These are phyloP conservation scores for Globisporangium acanthophoron DNA, from an alignment of 352 stramenopile species.

Conservation along the genomic window DNA sequence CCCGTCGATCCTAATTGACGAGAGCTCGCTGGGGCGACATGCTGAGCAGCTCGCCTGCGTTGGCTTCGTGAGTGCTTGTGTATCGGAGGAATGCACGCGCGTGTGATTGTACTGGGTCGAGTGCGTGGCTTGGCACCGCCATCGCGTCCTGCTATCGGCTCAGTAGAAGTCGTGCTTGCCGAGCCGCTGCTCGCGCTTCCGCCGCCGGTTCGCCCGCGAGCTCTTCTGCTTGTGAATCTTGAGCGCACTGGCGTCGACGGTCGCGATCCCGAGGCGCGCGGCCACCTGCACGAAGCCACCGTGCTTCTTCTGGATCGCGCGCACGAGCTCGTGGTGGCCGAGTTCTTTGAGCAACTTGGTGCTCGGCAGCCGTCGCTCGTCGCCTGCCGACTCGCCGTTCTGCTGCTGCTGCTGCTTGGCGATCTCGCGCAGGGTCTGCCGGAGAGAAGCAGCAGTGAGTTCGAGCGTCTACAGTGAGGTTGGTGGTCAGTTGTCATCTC, in stretches of 20 bases:
- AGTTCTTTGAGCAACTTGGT: slow-evolving; percentile 69
- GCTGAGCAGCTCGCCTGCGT: too few relatives aligned
- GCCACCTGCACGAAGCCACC: slow-evolving; percentile 62
- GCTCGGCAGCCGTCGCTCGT: slow-evolving; percentile 32
- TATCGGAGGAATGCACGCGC: too few relatives aligned
- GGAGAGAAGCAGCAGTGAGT: not conserved
- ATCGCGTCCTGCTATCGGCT: not conserved
- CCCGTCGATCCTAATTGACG: too few relatives aligned
- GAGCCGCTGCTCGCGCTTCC: slow-evolving; percentile 48
- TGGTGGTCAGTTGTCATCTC: too few relatives aligned
- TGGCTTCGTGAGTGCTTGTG: too few relatives aligned
- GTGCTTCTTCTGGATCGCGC: slow-evolving; percentile 82
- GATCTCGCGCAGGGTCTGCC: slow-evolving; percentile 60
- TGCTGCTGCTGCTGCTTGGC: slow-evolving; percentile 36
- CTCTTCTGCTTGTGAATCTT: slow-evolving; percentile 71
- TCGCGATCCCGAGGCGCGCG: slow-evolving; percentile 37
- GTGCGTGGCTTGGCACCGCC: too few relatives aligned
- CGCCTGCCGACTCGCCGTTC: slow-evolving; percentile 1
- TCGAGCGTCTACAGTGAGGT: too few relatives aligned
- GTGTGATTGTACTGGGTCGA: too few relatives aligned
- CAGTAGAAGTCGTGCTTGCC: slow-evolving; percentile 71
- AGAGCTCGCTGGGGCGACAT: too few relatives aligned
- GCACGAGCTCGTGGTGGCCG: slow-evolving; percentile 51
- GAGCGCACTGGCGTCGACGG: slow-evolving; percentile 26
- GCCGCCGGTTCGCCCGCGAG: slow-evolving; percentile 51